Evolutionary conservation across 768 basidiomycete species (phyloP), one percentile per base, ranked within the genome.

Genomic region (Trametes punicea): DNA sequence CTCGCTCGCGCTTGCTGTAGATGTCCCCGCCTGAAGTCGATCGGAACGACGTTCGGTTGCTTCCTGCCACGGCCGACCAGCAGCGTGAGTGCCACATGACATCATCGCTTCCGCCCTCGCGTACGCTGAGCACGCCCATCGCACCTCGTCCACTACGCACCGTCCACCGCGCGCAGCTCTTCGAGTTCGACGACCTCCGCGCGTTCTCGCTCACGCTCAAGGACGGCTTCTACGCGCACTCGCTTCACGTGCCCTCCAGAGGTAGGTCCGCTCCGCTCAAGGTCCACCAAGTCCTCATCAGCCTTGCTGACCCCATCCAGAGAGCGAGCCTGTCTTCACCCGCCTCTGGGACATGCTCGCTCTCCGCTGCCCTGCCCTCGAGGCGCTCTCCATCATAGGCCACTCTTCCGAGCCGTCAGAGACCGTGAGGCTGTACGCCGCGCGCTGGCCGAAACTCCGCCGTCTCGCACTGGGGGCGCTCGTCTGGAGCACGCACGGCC

Each of bases 331-430:
- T 2, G 73, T 78, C 21, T 81, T 76, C 52, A 73, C 72, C 42
- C 75, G 74, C 34, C 71, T 90, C 50, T 87, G 85, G 84, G 77
- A 82, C 58, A 88, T 91, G 88, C 76, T 90, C 44, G 80, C 82
- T 50, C 70, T 73, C 23, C 77, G 77, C 26, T 86, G 83, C 62
- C 85, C 84, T 1, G 75, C 85, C 61, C 77, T 91, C 7, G 81
- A 87, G 65, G 83, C 85, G 51, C 75, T 91, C 4, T 69, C 73
- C 40, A 76, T 90, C 27, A 81, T 83, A 3, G 71, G 72, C 29
- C 81, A 81, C 11, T 70, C 77, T 1, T 72, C 81, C 11, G 65
- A 70, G 25, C 81, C 84, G 16, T 75, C 80, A 7, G 82, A 85
- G 60, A 77, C 80, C 3, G 80, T 78, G 20, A 74, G 74, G 1